Conservation (phyloP, 2,329 filamentous ascomycete genomes). For the Claviceps fusiformis region DNA sequence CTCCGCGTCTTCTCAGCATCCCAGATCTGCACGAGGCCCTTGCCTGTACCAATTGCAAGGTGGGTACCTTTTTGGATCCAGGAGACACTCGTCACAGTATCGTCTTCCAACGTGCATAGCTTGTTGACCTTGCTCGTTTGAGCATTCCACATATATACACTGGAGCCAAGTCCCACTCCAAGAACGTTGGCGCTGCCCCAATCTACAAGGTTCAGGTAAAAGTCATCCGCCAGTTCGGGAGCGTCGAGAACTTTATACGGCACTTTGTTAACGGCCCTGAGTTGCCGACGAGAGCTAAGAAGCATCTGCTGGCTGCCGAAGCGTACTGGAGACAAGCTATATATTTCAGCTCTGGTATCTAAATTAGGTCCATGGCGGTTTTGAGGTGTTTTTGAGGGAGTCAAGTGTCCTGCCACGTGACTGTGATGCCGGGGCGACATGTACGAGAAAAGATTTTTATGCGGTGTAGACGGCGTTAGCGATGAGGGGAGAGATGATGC, state of each 20-base stretch:
- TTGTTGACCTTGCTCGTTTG: slow-evolving; percentile 83
- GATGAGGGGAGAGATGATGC: slow-evolving; percentile 53
- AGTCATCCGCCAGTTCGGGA: slow-evolving; percentile 90
- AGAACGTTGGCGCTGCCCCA: slow-evolving; percentile 94
- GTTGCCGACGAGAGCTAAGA: slow-evolving; percentile 76
- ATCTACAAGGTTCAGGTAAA: slow-evolving; percentile 93
- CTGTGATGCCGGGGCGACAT: slow-evolving; percentile 61
- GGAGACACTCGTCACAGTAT: slow-evolving; percentile 89
- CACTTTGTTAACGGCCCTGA: slow-evolving; percentile 84
- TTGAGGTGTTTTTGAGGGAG: slow-evolving; percentile 78
- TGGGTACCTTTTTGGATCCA: slow-evolving; percentile 98
- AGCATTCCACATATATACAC: slow-evolving; percentile 98
- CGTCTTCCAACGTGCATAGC: slow-evolving; percentile 81
- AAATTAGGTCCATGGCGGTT: slow-evolving; percentile 79
- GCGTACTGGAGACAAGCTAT: slow-evolving; percentile 87
- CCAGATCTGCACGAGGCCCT: slow-evolving; percentile 94
- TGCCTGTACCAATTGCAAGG: slow-evolving; percentile 85
- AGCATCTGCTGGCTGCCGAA: slow-evolving; percentile 90
- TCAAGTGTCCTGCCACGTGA: slow-evolving; percentile 65
- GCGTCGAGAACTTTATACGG: slow-evolving; percentile 97
- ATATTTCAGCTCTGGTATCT: slow-evolving; percentile 82
- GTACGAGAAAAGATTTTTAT: slow-evolving; percentile 94
- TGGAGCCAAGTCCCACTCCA: slow-evolving; percentile 81
- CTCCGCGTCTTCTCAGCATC: slow-evolving; percentile 79
- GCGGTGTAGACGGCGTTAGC: slow-evolving; percentile 84